A percentile compares a stretch with the other conserved stretches of the same genome.
Evolutionary conservation across 192 early-diverging fungal species (phyloP).

Genomic region (Chytriomyces confervae): DNA sequence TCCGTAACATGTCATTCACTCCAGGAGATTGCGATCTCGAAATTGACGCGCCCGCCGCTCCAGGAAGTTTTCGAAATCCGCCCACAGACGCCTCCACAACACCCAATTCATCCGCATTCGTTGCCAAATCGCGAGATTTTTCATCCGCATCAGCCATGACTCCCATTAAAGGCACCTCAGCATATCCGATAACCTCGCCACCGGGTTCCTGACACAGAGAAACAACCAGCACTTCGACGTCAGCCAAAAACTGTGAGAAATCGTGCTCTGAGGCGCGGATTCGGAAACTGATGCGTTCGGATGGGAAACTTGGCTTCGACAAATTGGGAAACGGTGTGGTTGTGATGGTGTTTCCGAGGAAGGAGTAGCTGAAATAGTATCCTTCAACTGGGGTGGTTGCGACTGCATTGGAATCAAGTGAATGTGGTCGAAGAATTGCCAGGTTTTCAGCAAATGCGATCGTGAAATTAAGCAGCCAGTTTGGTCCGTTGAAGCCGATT

Average conservation of each 20-base stretch:
- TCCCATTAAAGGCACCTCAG: constrained; percentile 41
- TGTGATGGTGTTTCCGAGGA: constrained; percentile 56
- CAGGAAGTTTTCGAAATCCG: not conserved
- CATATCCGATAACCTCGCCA: constrained; percentile 44
- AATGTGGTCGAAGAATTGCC: constrained; percentile 26
- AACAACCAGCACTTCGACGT: constrained; percentile 46
- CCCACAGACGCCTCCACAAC: constrained; percentile 1
- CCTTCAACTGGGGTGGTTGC: not conserved
- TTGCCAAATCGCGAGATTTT: constrained; percentile 20
- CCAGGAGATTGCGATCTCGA: constrained; percentile 18
- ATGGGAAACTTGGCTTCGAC: constrained; percentile 48
- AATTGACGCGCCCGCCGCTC: not conserved
- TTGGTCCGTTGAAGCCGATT: constrained; percentile 39
- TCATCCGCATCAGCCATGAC: constrained; percentile 11
- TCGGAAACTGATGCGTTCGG: constrained; percentile 58
- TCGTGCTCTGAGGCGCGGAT: constrained; percentile 39
- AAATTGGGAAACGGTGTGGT: constrained; percentile 54
- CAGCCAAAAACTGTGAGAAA: constrained; percentile 42
- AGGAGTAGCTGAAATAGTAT: constrained; percentile 56
- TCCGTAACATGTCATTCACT: not conserved
- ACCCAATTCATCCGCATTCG: not conserved
- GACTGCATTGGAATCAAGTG: not conserved
- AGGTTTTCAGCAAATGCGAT: constrained; percentile 61
- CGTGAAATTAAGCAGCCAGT: constrained; percentile 51
- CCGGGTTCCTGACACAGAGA: constrained; percentile 42